Conservation (phyloP, 2,329 filamentous ascomycete genomes). For the Epichloe festucae region DNA sequence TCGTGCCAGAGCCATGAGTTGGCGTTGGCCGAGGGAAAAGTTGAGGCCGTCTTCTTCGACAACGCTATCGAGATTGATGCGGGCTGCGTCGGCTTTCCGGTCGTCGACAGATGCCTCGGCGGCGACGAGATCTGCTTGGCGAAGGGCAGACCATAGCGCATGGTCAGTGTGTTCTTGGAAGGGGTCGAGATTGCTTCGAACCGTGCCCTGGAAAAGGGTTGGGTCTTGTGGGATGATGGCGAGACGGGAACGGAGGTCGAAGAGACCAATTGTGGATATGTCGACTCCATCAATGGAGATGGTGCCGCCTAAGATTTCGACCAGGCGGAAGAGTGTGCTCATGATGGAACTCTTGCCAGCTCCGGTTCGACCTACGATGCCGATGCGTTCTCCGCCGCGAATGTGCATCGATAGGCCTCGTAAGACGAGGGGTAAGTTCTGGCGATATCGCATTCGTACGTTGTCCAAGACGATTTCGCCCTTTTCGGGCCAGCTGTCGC, state of each 20-base stretch:
- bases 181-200: constrained; percentile 68
- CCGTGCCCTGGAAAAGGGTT: constrained; percentile 68
- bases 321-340: constrained; percentile 67
- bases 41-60: constrained; percentile 95
- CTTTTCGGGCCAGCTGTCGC: constrained; percentile 68
- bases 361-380: constrained; percentile 69
- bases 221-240: constrained; percentile 80
- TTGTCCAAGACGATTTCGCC: constrained; percentile 69
- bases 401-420: constrained; percentile 60
- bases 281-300: constrained; percentile 55
- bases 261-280: constrained; percentile 61
- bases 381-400: constrained; percentile 62
- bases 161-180: constrained; percentile 68
- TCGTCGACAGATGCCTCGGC: constrained; percentile 54
- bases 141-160: constrained; percentile 64
- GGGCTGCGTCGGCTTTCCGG: constrained; percentile 54
- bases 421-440: constrained; percentile 59
- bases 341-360: constrained; percentile 78
- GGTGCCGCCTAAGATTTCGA: constrained; percentile 48
- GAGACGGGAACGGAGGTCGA: constrained; percentile 62
- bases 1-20: constrained; percentile 86
- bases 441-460: constrained; percentile 68
- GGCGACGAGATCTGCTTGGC: constrained; percentile 60
- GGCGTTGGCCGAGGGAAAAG: constrained; percentile 87
- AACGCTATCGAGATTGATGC: constrained; percentile 68